Evolutionary conservation across 495 filamentous ascomycete genomes (phyloP).

Genomic region (Aspergillus sclerotioniger): DNA sequence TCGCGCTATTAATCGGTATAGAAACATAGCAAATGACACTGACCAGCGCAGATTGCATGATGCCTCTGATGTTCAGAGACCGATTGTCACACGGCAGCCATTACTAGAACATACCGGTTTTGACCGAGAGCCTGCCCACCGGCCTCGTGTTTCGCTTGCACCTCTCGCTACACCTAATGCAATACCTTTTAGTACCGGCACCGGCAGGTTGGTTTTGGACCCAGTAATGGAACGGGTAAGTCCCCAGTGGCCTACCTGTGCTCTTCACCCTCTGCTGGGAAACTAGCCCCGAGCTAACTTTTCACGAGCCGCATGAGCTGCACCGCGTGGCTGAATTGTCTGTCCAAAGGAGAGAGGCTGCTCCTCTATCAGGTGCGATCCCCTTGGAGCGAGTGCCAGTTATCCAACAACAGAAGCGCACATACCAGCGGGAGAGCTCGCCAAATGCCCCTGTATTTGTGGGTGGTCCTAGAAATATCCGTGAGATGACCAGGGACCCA

Average conservation of each 20-base stretch:
- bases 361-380: constrained; percentile 16
- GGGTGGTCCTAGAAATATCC: constrained; percentile 30
- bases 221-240: constrained; percentile 23
- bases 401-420: constrained; percentile 20
- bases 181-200: constrained; percentile 16
- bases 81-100: constrained; percentile 20
- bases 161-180: constrained; percentile 20
- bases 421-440: constrained; percentile 17
- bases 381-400: constrained; percentile 20
- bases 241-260: background rate
- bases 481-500: constrained; percentile 19
- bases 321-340: constrained; percentile 21
- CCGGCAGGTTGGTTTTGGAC: constrained; percentile 2
- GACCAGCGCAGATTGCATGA: constrained; percentile 11
- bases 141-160: constrained; percentile 12
- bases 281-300: constrained; percentile 27
- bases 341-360: constrained; percentile 20
- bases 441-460: constrained; percentile 38
- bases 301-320: constrained; percentile 26
- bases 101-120: constrained; percentile 18
- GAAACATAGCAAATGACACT: constrained; percentile 25
- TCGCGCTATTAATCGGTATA: constrained; percentile 41
- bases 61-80: constrained; percentile 19
- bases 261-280: background rate
- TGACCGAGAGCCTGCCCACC: constrained; percentile 13